phyloP scores from a whole-genome alignment of 257 asterid genomes.

The Solanum virginianum region DNA sequence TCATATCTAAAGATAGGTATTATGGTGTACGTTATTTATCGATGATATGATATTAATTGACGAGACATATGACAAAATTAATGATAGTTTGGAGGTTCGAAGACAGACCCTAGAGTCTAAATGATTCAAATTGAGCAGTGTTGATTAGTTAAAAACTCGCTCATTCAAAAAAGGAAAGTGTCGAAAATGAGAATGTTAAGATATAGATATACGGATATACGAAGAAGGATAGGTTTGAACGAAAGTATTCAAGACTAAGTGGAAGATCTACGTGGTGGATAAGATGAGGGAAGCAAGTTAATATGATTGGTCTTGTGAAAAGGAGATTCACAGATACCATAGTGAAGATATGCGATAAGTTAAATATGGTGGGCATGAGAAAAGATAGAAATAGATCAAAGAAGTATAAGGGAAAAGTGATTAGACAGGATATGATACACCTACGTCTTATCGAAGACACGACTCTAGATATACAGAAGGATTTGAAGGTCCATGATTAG shows the following conservation, averaged over 20 bases:
- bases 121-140: too few species aligned
- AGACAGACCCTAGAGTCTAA: neutral
- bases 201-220: neutral
- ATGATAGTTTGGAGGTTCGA: neutral
- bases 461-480: neutral
- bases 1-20: neutral
- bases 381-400: neutral
- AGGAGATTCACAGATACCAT: too few species aligned
- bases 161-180: neutral
- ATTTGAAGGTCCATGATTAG: neutral
- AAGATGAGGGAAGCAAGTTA: neutral
- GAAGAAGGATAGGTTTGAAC: neutral
- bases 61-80: accelerated
- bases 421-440: neutral
- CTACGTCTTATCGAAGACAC: too few species aligned
- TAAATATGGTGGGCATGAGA: neutral
- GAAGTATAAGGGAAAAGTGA: neutral
- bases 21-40: neutral
- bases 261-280: neutral
- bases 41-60: neutral
- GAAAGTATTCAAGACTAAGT: neutral
- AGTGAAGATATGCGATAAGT: too few species aligned
- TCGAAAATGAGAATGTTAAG: neutral
- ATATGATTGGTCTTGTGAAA: too few species aligned
- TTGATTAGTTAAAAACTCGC: neutral